Evolutionary conservation across 208 protist species (phyloP).

Genomic region (Acanthamoeba comandoni): DNA sequence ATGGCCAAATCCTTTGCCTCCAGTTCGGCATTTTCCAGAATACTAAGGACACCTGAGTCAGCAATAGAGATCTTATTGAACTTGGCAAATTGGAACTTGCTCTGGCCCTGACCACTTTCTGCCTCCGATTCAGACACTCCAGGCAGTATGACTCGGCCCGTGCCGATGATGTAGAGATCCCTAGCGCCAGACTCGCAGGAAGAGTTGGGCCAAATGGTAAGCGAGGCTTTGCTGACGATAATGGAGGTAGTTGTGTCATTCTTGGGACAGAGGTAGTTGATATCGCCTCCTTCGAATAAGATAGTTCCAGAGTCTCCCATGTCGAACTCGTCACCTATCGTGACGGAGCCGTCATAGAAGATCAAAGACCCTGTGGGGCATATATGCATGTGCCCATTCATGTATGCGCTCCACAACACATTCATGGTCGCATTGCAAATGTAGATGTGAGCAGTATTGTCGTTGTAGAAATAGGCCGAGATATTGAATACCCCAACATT

Average conservation of each 20-base stretch:
- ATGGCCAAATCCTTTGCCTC: no score
- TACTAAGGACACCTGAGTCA: no score
- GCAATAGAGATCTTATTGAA: no score
- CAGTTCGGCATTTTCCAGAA: no score
- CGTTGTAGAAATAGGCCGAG: conserved; percentile 39
- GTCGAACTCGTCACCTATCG: background rate
- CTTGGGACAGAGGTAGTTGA: conserved; percentile 41
- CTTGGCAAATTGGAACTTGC: no score
- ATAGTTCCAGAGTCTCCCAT: conserved; percentile 28
- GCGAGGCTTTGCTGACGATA: conserved; percentile 34
- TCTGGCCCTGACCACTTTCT: no score
- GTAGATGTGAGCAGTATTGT: conserved; percentile 62
- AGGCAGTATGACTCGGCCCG: no score
- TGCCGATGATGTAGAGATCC: no score
- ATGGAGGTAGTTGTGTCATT: conserved; percentile 62
- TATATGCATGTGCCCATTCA: conserved; percentile 35
- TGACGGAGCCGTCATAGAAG: conserved; percentile 33
- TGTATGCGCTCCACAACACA: conserved; percentile 6
- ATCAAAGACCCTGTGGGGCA: conserved; percentile 11
- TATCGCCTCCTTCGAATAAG: conserved; percentile 1
- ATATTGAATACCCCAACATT: conserved; percentile 51
- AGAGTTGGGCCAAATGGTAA: conserved; percentile 68
- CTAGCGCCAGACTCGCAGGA: background rate
- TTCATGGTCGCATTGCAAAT: conserved; percentile 51
- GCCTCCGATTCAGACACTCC: no score